Evolutionary conservation across 2,329 filamentous ascomycete genomes (phyloP), one percentile per base, ranked within the genome.

Genomic region (Colletotrichum truncatum): DNA sequence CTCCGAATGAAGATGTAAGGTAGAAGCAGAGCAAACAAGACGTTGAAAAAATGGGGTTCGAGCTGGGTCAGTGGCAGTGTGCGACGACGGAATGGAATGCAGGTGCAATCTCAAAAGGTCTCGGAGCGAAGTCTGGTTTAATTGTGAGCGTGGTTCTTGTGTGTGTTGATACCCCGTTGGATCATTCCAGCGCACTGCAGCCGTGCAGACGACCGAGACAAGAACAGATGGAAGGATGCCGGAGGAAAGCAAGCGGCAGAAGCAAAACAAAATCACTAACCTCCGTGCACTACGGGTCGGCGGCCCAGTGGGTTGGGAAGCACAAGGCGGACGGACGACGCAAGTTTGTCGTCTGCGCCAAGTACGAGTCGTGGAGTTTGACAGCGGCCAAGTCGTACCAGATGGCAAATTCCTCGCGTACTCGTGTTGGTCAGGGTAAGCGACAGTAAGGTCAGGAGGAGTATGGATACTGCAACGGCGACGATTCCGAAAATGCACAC

Each of bases 271-370:
- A 8, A n/a, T n/a, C 10, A 65, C 62, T 36, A 25, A 65, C 57
- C 51, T 65, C 49, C 7, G 57, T 65, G 62, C 43, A 56, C 62
- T 25, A 18, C 45, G 32, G 41, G 62, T 62, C 49, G 57, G n/a
- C n/a, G n/a, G n/a, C 62, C 43, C 30, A 36, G 61, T 54, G 43
- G 61, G 32, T 60, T 30, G 28, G n/a, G n/a, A 21, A 14, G 36
- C 18, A 28, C 32, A n/a, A 45, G 32, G 32, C 18, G 21, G 11
- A 32, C 62, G 34, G 56, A 36, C 56, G 39, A 53, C 45, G 39
- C 48, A 48, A 48, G 32, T 21, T 43, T 54, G 28, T 36, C 49
- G 34, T 32, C 16, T 54, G 26, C 21, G 26, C 49, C 62, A 36
- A 25, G 41, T 34, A 32, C n/a, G n/a, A 41, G 16, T 55, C 41